Conservation (phyloP, 495 filamentous ascomycete species). For the Stereocaulon alpinum region DNA sequence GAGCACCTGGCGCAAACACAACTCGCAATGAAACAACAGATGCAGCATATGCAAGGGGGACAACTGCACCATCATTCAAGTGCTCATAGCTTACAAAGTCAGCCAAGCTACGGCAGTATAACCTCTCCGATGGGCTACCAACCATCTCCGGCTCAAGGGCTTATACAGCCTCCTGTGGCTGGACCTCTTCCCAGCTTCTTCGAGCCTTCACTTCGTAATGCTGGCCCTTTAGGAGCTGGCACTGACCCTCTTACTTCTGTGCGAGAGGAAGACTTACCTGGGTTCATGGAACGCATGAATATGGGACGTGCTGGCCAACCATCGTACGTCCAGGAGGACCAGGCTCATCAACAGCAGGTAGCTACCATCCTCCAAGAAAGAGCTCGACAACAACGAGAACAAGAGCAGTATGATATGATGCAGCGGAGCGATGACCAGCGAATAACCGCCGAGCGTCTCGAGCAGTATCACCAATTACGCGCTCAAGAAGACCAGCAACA, state of each 20-base stretch:
- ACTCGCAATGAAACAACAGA: slow-evolving; percentile 65
- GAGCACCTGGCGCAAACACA: slow-evolving; percentile 76
- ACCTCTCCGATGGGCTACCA: slow-evolving; percentile 71
- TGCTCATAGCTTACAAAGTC: slow-evolving; percentile 88
- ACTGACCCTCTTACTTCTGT: slow-evolving; percentile 38
- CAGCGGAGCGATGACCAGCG: slow-evolving; percentile 42
- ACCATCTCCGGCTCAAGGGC: slow-evolving; percentile 61
- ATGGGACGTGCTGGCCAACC: slow-evolving; percentile 42
- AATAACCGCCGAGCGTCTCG: slow-evolving; percentile 47
- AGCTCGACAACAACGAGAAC: slow-evolving; percentile 51
- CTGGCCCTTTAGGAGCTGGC: slow-evolving; percentile 44
- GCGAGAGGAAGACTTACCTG: slow-evolving; percentile 51
- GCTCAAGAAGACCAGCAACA: slow-evolving; percentile 39
- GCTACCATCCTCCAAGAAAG: slow-evolving; percentile 50
- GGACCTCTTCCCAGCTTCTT: slow-evolving; percentile 54
- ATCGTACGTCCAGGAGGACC: slow-evolving; percentile 44
- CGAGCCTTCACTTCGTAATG: slow-evolving; percentile 42
- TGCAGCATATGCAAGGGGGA: slow-evolving; percentile 50
- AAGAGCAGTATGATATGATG: slow-evolving; percentile 47
- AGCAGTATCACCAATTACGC: slow-evolving; percentile 53
- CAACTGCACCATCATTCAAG: slow-evolving; percentile 86
- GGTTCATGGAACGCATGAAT: slow-evolving; percentile 50
- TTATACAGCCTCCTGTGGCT: slow-evolving; percentile 46
- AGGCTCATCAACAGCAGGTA: slow-evolving; percentile 48
- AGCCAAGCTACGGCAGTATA: slow-evolving; percentile 88